Conservation (phyloP, 1,139 yeast genomes). For the Blastobotrys indianensis region DNA sequence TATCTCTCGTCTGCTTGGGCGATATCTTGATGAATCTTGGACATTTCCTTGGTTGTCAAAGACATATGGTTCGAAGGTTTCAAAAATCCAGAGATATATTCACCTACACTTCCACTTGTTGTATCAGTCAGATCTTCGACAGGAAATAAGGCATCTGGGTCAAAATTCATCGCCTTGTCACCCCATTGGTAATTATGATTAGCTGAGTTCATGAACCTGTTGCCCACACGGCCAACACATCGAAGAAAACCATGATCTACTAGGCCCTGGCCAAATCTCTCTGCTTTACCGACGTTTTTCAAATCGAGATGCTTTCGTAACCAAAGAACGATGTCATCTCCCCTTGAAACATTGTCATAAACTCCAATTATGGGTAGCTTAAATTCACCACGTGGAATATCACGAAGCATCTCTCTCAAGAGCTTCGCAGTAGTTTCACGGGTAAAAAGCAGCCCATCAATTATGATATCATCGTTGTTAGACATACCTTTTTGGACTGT, state of each 20-base stretch:
- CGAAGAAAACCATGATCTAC: constrained; percentile 56
- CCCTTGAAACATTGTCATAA: constrained; percentile 54
- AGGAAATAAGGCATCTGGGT: constrained; percentile 12
- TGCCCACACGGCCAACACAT: constrained; percentile 47
- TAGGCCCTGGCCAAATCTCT: constrained; percentile 68
- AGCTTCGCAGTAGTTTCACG: constrained; percentile 28
- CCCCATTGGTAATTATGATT: constrained; percentile 74
- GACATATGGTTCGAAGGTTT: constrained; percentile 1
- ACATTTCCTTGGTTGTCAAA: constrained; percentile 10
- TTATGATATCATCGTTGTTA: constrained; percentile 21
- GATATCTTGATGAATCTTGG: constrained; percentile 24
- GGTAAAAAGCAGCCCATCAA: constrained; percentile 27
- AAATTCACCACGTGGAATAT: constrained; percentile 38
- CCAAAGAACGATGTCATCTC: constrained; percentile 55
- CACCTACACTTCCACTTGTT: constrained; percentile 7
- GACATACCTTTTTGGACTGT: background rate
- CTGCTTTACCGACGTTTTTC: constrained; percentile 54
- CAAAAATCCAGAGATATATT: constrained; percentile 13
- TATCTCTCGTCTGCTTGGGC: constrained; percentile 49
- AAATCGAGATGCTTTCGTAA: constrained; percentile 39
- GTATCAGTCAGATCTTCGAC: constrained; percentile 1
- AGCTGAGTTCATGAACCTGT: constrained; percentile 62
- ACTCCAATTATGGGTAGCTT: constrained; percentile 57
- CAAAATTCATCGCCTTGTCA: constrained; percentile 38
- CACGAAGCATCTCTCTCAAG: constrained; percentile 38